Evolutionary conservation across 2,329 filamentous ascomycete species (phyloP).

Genomic region (Aureobasidium sp.): DNA sequence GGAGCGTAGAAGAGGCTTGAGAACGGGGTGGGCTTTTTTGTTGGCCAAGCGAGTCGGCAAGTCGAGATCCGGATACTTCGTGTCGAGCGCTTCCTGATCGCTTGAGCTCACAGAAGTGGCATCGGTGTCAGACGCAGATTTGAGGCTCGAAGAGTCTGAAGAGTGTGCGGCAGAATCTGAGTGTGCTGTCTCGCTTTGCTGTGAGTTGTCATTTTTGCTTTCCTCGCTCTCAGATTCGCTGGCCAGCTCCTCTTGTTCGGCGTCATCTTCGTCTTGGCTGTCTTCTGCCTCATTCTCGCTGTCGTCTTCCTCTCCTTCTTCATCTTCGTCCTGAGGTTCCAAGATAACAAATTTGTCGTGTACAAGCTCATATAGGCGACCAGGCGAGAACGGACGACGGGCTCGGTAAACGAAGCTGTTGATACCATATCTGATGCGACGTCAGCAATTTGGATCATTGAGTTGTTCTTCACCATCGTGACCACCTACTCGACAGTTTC

Average conservation of each 20-base stretch:
- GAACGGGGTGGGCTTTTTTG: slow-evolving; percentile 60
- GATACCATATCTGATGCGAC: slow-evolving; percentile 63
- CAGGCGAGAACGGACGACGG: slow-evolving; percentile 48
- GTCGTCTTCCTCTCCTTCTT: slow-evolving; percentile 35
- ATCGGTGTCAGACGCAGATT: slow-evolving; percentile 6
- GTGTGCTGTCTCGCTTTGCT: slow-evolving; percentile 23
- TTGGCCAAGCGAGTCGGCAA: slow-evolving; percentile 54
- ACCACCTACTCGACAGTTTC: slow-evolving; percentile 70
- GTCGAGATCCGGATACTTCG: slow-evolving; percentile 26
- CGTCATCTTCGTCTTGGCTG: slow-evolving; percentile 27
- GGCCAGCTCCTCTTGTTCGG: neutral
- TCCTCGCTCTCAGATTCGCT: slow-evolving; percentile 15
- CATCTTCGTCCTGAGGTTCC: slow-evolving; percentile 41
- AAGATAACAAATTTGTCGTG: slow-evolving; percentile 50
- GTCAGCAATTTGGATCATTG: slow-evolving; percentile 8
- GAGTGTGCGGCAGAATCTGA: slow-evolving; percentile 25
- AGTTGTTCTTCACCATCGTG: too few relatives aligned
- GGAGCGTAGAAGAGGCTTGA: slow-evolving; percentile 65
- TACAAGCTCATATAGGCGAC: slow-evolving; percentile 44
- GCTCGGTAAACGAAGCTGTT: slow-evolving; percentile 75
- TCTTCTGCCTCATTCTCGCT: slow-evolving; percentile 30
- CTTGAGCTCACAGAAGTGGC: slow-evolving; percentile 9
- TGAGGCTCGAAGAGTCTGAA: neutral
- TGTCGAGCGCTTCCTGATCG: neutral
- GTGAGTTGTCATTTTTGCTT: slow-evolving; percentile 31